Evolutionary conservation across 1,139 yeast genomes (phyloP), one percentile per base, ranked within the genome.

Genomic region (Taiozyma sp.): DNA sequence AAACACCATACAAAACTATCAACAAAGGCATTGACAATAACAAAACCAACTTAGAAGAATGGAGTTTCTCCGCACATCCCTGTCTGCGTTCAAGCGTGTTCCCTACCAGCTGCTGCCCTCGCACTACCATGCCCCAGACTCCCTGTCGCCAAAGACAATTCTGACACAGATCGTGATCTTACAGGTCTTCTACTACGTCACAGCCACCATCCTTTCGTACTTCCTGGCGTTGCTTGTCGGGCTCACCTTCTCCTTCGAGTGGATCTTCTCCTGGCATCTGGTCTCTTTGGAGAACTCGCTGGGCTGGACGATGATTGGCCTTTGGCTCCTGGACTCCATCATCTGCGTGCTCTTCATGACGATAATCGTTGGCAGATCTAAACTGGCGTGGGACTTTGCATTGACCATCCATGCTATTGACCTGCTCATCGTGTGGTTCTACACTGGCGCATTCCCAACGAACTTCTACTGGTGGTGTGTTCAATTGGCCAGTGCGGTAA

Each of bases 361-460:
- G 1, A 70, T 90, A 5, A 83, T 91, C 24, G 96, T 93, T 19
- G 97, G 98, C 0, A 74, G 98, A 53, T 86, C 96, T 42, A 93
- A 91, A 67, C 72, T 93, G 52, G 98, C 97, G 0, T 86, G 97
- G 87, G 99, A 93, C 68, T 93, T 91, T 71, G 97, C 96, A 13
- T 65, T 93, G 35, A 91, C 99, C 0, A 72, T 93, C 16, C 97
- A 93, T 67, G 82, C 88, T 19, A 79, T 93, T 49, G 86, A 91
- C 67, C 68, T 91, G 41, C 50, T 83, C 3, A 82, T 88, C 7
- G 88, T 83, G 0, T 83, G 90, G 83, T 55, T 78, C 1, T 83
- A 80, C 56, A 74, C 86, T 6, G 79, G 83, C 1, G 72, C 75
- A 42, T 78, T 91, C 56, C 98, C 98, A 0, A 69, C 74, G 10